phyloP scores from a whole-genome alignment of 192 early-diverging fungal species.

The Coemansia sp. region DNA sequence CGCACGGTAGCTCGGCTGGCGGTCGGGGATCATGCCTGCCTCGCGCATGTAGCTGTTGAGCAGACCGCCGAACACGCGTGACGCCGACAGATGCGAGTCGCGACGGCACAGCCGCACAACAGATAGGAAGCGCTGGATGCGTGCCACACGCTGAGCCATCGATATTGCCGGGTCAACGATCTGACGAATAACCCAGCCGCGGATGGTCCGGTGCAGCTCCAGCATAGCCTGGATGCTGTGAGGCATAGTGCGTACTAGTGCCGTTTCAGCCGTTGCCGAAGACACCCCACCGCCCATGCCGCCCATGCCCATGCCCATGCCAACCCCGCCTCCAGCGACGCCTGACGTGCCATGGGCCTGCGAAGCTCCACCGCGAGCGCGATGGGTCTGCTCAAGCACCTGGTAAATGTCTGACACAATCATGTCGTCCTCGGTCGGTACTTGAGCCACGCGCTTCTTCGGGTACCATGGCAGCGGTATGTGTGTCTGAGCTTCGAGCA shows the following conservation, averaged over 20 bases:
- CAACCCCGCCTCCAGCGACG: constrained; percentile 9
- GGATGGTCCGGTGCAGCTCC: constrained; percentile 65
- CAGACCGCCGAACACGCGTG: constrained; percentile 45
- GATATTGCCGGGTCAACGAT: constrained; percentile 53
- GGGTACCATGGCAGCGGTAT: constrained; percentile 54
- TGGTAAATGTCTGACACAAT: constrained; percentile 65
- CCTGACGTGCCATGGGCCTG: constrained; percentile 18
- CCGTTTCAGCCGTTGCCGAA: constrained; percentile 50
- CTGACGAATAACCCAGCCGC: constrained; percentile 66
- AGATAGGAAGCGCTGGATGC: constrained; percentile 62
- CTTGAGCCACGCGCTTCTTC: constrained; percentile 40
- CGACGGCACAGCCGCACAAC: constrained; percentile 58
- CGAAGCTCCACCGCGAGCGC: constrained; percentile 17
- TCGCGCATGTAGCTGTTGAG: constrained; percentile 54
- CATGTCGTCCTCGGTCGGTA: constrained; percentile 59
- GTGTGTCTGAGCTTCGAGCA: constrained; percentile 53
- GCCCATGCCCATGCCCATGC: constrained; percentile 10
- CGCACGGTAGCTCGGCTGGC: constrained; percentile 47
- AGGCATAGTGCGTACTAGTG: constrained; percentile 60
- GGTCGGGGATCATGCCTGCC: constrained; percentile 50
- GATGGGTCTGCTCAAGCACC: constrained; percentile 58
- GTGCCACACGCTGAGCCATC: constrained; percentile 53
- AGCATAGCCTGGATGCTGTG: constrained; percentile 65
- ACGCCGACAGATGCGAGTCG: constrained; percentile 37
- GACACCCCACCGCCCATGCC: constrained; percentile 6